phyloP scores from a whole-genome alignment of 163 green algal genomes.

The Scenedesmus sp. region DNA sequence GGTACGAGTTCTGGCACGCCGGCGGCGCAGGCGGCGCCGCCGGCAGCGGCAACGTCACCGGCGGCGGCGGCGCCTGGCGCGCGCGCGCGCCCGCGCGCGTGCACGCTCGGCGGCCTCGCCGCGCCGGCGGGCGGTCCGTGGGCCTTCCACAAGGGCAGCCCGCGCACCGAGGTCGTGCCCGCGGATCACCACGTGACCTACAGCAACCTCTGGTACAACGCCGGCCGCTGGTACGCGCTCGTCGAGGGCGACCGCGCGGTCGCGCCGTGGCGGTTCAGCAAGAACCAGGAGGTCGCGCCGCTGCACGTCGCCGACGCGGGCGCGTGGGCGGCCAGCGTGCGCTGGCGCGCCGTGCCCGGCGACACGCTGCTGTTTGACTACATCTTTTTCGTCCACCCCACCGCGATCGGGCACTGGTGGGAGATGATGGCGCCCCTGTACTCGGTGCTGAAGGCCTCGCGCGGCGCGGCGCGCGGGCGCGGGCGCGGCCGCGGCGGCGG shows the following conservation, averaged over 20 bases:
- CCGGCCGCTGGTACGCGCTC: slow-evolving; percentile 80
- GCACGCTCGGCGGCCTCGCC: too few relatives aligned
- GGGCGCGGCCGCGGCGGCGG: background rate
- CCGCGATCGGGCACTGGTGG: slow-evolving; percentile 92
- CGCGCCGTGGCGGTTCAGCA: slow-evolving; percentile 58
- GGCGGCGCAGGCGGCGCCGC: slow-evolving; percentile 51
- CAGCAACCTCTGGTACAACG: slow-evolving; percentile 88
- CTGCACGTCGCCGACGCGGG: slow-evolving; percentile 71
- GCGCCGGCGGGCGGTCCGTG: slow-evolving; percentile 20
- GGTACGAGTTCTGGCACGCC: slow-evolving; percentile 82
- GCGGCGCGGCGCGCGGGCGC: too few relatives aligned
- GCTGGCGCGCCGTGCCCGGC: slow-evolving; percentile 64
- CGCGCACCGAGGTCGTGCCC: slow-evolving; percentile 63
- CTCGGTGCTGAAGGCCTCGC: slow-evolving; percentile 51
- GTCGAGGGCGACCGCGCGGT: slow-evolving; percentile 66
- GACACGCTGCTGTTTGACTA: slow-evolving; percentile 92
- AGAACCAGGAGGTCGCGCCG: slow-evolving; percentile 72
- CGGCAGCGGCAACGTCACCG: slow-evolving; percentile 43
- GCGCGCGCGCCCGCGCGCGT: too few relatives aligned
- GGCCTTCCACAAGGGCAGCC: slow-evolving; percentile 57
- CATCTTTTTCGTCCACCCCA: slow-evolving; percentile 89
- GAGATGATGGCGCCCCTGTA: slow-evolving; percentile 90
- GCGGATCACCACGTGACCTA: slow-evolving; percentile 76
- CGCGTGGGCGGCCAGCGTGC: slow-evolving; percentile 54
- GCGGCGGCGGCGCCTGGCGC: too few relatives aligned